A percentile compares a stretch with the other conserved stretches of the same genome.
phyloP scores from a whole-genome alignment of 495 filamentous ascomycete species.

The Choiromyces venosus region DNA sequence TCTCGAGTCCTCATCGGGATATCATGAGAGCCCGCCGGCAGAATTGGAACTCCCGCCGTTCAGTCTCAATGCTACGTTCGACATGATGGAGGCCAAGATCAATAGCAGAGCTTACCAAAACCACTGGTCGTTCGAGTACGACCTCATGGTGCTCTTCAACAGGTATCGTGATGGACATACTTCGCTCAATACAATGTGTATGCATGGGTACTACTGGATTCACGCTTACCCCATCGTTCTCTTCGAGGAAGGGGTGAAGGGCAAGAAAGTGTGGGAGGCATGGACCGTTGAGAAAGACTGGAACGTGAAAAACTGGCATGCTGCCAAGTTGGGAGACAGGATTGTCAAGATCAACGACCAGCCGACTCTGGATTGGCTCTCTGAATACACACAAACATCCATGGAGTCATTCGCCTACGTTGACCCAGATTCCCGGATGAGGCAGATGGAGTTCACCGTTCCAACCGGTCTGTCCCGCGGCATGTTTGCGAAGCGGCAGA shows the following conservation, averaged over 20 bases:
- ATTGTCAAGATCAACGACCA: slow-evolving; percentile 29
- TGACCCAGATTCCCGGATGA: slow-evolving; percentile 29
- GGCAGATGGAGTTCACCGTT: slow-evolving; percentile 24
- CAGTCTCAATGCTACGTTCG: slow-evolving; percentile 26
- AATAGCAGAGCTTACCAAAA: slow-evolving; percentile 18
- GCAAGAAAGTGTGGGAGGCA: slow-evolving; percentile 14
- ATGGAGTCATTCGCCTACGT: slow-evolving; percentile 26
- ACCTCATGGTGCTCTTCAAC: slow-evolving; percentile 27
- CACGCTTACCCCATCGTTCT: slow-evolving; percentile 26
- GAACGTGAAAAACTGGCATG: slow-evolving; percentile 12
- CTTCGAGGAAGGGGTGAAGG: slow-evolving; percentile 10
- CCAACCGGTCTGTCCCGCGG: slow-evolving; percentile 14
- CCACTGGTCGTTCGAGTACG: slow-evolving; percentile 31
- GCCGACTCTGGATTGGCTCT: slow-evolving; percentile 13
- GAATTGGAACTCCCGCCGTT: slow-evolving; percentile 23
- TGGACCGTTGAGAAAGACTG: slow-evolving; percentile 26
- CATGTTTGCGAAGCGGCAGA: slow-evolving; percentile 22
- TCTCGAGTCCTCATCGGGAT: slow-evolving; percentile 12
- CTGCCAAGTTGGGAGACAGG: slow-evolving; percentile 10
- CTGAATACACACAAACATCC: slow-evolving; percentile 22
- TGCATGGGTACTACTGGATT: slow-evolving; percentile 23
- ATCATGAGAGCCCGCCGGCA: slow-evolving; percentile 18
- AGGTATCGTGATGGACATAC: slow-evolving; percentile 30
- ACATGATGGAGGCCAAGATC: slow-evolving; percentile 21
- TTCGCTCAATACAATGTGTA: slow-evolving; percentile 23